phyloP scores from a whole-genome alignment of 345 rosid genomes.

The Sisymbrium irio region DNA sequence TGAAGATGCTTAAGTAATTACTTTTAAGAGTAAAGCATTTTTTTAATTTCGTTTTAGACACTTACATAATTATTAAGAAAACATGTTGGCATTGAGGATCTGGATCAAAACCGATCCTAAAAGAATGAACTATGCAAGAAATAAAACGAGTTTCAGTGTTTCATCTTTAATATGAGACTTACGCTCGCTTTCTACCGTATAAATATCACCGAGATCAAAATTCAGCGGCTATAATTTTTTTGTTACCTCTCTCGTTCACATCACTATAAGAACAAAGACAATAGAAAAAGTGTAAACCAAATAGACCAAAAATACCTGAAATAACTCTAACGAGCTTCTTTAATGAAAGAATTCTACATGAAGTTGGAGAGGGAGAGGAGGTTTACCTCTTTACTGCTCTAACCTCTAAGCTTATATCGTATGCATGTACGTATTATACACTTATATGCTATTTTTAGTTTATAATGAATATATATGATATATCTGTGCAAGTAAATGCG shows the following conservation, averaged over 20 bases:
- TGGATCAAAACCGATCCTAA: background rate
- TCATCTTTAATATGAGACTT: background rate
- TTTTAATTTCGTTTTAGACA: background rate
- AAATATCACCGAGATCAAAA: no score
- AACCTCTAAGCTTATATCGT: background rate
- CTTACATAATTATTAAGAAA: background rate
- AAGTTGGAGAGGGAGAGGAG: background rate
- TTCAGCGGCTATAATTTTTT: no score
- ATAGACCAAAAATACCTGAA: no score
- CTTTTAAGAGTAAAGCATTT: background rate
- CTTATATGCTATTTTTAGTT: no score
- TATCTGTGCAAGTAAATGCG: background rate
- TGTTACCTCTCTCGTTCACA: background rate
- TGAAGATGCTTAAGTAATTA: background rate
- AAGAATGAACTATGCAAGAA: background rate
- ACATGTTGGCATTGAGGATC: background rate
- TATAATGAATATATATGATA: background rate
- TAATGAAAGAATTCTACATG: background rate
- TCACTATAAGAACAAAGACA: background rate
- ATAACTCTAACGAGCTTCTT: background rate
- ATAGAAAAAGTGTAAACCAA: no score
- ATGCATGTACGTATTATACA: background rate
- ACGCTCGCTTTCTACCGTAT: background rate
- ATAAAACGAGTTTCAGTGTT: background rate
- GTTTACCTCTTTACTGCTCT: background rate